These are phyloP conservation scores for Ogataea angusta DNA, from an alignment of 805 yeast species.

Conservation along the genomic window DNA sequence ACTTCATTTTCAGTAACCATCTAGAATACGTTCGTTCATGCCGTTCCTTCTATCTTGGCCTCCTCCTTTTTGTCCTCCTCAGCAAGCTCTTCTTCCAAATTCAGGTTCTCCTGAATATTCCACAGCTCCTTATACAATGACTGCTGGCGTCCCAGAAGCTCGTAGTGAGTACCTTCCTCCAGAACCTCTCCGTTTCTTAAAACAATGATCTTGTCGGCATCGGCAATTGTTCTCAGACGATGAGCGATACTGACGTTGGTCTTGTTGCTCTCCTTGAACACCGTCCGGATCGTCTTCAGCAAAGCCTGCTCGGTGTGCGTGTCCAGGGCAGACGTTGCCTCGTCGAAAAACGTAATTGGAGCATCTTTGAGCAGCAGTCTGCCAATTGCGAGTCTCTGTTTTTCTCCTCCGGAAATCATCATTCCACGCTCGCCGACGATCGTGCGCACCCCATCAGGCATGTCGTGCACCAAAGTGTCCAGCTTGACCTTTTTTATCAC, in stretches of 20 bases:
- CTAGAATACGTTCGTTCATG: background rate
- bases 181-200: conserved; percentile 71
- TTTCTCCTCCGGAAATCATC: conserved; percentile 99
- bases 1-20: background rate
- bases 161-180: conserved; percentile 84
- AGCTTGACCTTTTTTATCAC: conserved; percentile 73
- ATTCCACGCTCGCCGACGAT: conserved; percentile 96
- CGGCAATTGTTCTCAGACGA: conserved; percentile 88
- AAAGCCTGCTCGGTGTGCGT: conserved; percentile 92
- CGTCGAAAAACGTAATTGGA: conserved; percentile 92
- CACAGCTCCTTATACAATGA: conserved; percentile 80
- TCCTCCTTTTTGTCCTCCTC: conserved; percentile 17
- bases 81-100: conserved; percentile 39
- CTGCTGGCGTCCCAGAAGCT: conserved; percentile 47
- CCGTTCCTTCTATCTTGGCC: background rate
- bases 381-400: conserved; percentile 92
- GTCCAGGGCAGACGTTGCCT: conserved; percentile 94
- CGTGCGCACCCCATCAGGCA: conserved; percentile 84
- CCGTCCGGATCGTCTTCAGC: conserved; percentile 64
- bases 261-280: conserved; percentile 53
- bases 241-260: conserved; percentile 95
- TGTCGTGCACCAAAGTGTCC: conserved; percentile 53
- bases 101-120: conserved; percentile 86
- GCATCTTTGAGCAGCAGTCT: conserved; percentile 82
- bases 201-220: conserved; percentile 89